Percentiles rank a stretch among this genome's conserved stretches.
phyloP scores from a whole-genome alignment of 2,329 filamentous ascomycete genomes.

The Nemania sp. region DNA sequence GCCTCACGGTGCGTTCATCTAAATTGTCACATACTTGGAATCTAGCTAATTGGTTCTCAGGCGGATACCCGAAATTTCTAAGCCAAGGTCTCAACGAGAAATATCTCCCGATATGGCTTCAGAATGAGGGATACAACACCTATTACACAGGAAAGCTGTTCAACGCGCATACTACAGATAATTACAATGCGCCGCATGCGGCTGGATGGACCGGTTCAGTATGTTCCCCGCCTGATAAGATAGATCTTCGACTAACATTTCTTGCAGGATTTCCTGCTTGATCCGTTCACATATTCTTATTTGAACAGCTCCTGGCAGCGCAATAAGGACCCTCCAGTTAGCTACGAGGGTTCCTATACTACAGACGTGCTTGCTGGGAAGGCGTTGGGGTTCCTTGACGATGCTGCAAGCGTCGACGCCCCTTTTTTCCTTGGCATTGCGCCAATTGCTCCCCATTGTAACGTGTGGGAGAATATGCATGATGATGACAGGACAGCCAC shows the following conservation, averaged over 20 bases:
- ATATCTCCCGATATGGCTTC: conserved; percentile 71
- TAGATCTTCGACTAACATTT: neutral
- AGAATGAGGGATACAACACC: conserved; percentile 68
- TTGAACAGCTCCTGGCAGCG: conserved; percentile 62
- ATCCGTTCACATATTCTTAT: conserved; percentile 66
- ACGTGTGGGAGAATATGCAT: too few relatives aligned
- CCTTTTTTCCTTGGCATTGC: conserved; percentile 66
- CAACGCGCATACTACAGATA: conserved; percentile 63
- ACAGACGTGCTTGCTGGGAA: conserved; percentile 58
- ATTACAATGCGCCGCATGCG: conserved; percentile 61
- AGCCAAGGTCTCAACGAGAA: conserved; percentile 65
- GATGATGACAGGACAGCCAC: too few relatives aligned
- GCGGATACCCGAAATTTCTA: conserved; percentile 68
- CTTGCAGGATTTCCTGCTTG: conserved; percentile 51
- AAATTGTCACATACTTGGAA: conserved; percentile 35
- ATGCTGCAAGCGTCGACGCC: conserved; percentile 49
- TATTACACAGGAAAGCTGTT: conserved; percentile 76
- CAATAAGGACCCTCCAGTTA: conserved; percentile 57
- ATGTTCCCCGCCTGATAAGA: neutral
- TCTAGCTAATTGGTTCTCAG: conserved; percentile 32
- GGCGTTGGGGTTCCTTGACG: conserved; percentile 55
- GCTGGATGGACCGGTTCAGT: conserved; percentile 53
- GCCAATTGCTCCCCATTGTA: conserved; percentile 54
- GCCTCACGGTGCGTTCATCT: conserved; percentile 58
- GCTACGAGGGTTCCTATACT: conserved; percentile 57